These are phyloP conservation scores for Eucalyptus virginea DNA, from an alignment of 345 rosid species.

Conservation along the genomic window DNA sequence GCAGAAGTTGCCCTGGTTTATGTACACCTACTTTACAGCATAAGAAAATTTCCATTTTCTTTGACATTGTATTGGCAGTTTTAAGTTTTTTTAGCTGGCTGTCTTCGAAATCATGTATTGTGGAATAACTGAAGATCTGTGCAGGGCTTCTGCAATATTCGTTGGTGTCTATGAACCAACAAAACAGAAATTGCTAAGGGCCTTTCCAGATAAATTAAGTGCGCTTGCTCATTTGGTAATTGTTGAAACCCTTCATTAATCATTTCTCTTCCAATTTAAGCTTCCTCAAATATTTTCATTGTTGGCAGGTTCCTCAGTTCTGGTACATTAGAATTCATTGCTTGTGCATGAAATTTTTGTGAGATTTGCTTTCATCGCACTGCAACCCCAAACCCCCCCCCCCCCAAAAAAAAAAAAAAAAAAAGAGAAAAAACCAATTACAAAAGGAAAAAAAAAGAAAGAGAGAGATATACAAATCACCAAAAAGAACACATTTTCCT, in stretches of 20 bases:
- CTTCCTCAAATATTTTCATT: neutral
- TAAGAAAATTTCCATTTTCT: neutral
- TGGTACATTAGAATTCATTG: neutral
- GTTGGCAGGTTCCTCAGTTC: neutral
- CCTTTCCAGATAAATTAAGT: constrained; percentile 71
- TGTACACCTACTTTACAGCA: neutral
- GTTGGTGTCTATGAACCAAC: constrained; percentile 93
- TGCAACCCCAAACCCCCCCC: neutral
- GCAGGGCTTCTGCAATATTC: constrained; percentile 90
- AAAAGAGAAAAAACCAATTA: neutral
- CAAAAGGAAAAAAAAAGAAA: neutral
- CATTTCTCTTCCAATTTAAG: neutral
- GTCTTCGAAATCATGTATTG: neutral
- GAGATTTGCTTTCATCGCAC: neutral
- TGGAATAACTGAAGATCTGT: neutral
- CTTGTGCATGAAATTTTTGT: neutral
- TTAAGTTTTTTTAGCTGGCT: neutral
- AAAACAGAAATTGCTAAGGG: constrained; percentile 73
- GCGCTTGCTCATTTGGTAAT: constrained; percentile 80
- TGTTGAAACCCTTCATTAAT: constrained; percentile 1
- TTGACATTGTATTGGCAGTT: neutral
- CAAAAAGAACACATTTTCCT: neutral
- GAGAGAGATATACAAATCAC: neutral
- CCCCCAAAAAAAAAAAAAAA: too few relatives aligned
- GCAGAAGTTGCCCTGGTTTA: neutral